phyloP scores from a whole-genome alignment of 768 basidiomycete genomes.

The Saitozyma sp. region DNA sequence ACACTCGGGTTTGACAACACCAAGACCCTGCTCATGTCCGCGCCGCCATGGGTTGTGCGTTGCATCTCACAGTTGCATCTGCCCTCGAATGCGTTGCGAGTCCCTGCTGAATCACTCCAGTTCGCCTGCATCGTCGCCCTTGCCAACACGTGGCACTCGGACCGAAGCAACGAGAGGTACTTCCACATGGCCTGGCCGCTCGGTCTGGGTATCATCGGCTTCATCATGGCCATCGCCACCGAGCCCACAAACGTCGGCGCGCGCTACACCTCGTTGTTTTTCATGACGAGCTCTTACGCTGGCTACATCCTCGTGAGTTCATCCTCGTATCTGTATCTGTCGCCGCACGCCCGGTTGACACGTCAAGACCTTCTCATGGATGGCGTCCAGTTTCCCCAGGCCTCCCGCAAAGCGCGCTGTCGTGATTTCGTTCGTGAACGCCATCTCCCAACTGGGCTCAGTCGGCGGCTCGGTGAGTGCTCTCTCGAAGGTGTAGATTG shows the following conservation, averaged over 20 bases:
- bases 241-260: not conserved
- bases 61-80: slow-evolving; percentile 1
- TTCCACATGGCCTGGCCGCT: slow-evolving; percentile 57
- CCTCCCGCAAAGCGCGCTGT: slow-evolving; percentile 81
- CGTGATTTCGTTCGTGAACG: slow-evolving; percentile 28
- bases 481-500: no score
- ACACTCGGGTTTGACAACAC: slow-evolving; percentile 39
- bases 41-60: slow-evolving; percentile 41
- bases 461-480: no score
- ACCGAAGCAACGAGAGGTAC: slow-evolving; percentile 67
- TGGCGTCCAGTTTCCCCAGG: slow-evolving; percentile 65
- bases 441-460: no score
- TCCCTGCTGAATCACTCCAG: slow-evolving; percentile 6
- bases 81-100: slow-evolving; percentile 6
- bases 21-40: slow-evolving; percentile 37
- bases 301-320: slow-evolving; percentile 3
- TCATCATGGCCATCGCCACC: slow-evolving; percentile 49
- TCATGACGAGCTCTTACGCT: slow-evolving; percentile 62
- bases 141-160: slow-evolving; percentile 61
- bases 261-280: slow-evolving; percentile 41
- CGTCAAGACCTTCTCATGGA: slow-evolving; percentile 58
- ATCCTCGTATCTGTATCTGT: not conserved
- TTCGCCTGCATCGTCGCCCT: slow-evolving; percentile 57
- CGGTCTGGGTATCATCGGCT: slow-evolving; percentile 62
- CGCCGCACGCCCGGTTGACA: not conserved